A percentile compares a stretch with the other conserved stretches of the same genome.
These are phyloP conservation scores for Euphorbia peplus DNA, from an alignment of 345 rosid genomes.

Conservation along the genomic window DNA sequence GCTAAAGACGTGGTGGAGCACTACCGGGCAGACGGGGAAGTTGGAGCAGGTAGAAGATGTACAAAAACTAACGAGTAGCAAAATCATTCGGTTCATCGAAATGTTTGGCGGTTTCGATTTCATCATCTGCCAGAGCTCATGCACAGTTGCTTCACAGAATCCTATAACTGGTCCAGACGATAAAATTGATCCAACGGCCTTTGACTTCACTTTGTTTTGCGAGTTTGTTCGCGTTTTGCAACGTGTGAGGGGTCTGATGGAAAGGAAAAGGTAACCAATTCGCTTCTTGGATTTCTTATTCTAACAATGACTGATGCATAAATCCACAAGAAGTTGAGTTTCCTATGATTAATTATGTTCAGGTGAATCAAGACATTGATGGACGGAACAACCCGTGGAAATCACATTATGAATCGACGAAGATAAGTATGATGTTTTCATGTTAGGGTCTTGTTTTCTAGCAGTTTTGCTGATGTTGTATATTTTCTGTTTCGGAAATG, in stretches of 20 bases:
- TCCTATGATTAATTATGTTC: neutral
- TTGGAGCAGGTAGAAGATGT: constrained; percentile 69
- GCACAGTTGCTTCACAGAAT: constrained; percentile 28
- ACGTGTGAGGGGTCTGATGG: constrained; percentile 53
- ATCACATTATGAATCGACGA: neutral
- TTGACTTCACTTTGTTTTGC: constrained; percentile 59
- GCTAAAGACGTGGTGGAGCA: constrained; percentile 70
- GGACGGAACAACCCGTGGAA: neutral
- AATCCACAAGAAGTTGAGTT: neutral
- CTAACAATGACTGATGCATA: neutral
- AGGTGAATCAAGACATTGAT: constrained; percentile 1
- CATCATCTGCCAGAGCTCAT: constrained; percentile 67
- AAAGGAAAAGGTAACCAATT: constrained; percentile 28
- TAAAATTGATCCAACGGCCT: constrained; percentile 21
- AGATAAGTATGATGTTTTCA: neutral
- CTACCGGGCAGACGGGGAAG: constrained; percentile 66
- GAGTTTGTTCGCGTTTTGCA: constrained; percentile 73
- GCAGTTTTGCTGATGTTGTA: neutral
- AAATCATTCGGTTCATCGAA: constrained; percentile 41
- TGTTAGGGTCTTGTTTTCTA: neutral
- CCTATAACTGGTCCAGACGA: constrained; percentile 10
- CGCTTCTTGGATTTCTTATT: neutral
- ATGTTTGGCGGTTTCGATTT: constrained; percentile 68
- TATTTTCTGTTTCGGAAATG: neutral
- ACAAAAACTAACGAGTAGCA: constrained; percentile 52